A percentile compares a stretch with the other conserved stretches of the same genome.
phyloP scores from a whole-genome alignment of 1,284 basidiomycete genomes.

The Hymenochaete sp. region DNA sequence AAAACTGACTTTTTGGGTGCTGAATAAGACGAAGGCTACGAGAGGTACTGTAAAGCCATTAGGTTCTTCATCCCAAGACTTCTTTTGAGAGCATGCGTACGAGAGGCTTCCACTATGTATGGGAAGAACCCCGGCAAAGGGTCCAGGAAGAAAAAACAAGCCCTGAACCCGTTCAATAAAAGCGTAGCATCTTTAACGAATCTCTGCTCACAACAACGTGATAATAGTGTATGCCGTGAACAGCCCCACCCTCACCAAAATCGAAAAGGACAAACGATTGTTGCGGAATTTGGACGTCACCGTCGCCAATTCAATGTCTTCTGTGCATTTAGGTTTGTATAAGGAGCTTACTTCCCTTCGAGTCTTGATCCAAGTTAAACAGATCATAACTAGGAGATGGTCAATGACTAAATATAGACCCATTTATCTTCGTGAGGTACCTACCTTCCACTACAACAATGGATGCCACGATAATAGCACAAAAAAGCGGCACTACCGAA shows the following conservation, averaged over 20 bases:
- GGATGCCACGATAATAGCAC: constrained; percentile 31
- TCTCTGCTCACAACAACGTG: constrained; percentile 32
- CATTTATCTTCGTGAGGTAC: constrained; percentile 8
- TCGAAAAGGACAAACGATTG: constrained; percentile 10
- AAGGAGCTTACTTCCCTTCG: constrained; percentile 13
- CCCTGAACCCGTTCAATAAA: constrained; percentile 26
- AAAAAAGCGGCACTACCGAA: constrained; percentile 39
- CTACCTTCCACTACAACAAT: constrained; percentile 41
- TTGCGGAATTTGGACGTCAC: constrained; percentile 7
- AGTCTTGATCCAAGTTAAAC: constrained; percentile 13
- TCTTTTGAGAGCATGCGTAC: constrained; percentile 31
- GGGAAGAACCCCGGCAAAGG: constrained; percentile 28
- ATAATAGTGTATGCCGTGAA: constrained; percentile 38
- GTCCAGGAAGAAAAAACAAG: constrained; percentile 35
- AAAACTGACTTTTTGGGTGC: constrained; percentile 34
- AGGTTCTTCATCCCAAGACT: no score
- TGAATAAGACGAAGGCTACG: constrained; percentile 37
- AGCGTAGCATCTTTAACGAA: neutral
- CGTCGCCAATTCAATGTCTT: constrained; percentile 5
- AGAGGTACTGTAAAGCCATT: constrained; percentile 42
- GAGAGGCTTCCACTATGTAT: constrained; percentile 43
- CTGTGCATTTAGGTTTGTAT: constrained; percentile 23
- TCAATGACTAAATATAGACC: constrained; percentile 8
- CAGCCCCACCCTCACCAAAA: constrained; percentile 30
- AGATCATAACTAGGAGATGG: constrained; percentile 20